Evolutionary conservation across 1,284 basidiomycete genomes (phyloP).

Genomic region (Ceratobasidium sp.): DNA sequence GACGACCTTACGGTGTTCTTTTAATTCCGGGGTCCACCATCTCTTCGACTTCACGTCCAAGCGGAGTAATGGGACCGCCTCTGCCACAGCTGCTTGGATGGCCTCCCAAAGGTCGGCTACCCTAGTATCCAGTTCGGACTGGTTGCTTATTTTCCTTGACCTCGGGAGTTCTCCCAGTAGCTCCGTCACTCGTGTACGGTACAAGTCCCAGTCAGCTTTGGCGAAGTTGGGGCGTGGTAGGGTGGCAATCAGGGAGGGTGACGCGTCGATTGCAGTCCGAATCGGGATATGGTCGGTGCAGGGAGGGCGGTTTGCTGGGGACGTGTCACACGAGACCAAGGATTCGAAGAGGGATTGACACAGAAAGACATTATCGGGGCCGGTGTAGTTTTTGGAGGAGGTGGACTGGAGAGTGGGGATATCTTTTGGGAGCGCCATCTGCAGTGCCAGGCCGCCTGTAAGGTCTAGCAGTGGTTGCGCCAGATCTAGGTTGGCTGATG

Average conservation of each 20-base stretch:
- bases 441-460: conserved; percentile 50
- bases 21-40: too few relatives aligned
- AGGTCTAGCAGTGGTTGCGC: conserved; percentile 53
- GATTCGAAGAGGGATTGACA: conserved; percentile 43
- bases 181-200: background rate
- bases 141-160: too few relatives aligned
- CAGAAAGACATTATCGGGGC: conserved; percentile 58
- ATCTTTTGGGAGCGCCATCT: conserved; percentile 54
- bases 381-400: conserved; percentile 54
- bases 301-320: conserved; percentile 46
- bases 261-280: background rate
- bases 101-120: too few relatives aligned
- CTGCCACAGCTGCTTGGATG: background rate
- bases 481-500: conserved; percentile 38
- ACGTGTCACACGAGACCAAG: conserved; percentile 51
- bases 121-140: too few relatives aligned
- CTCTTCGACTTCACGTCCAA: background rate
- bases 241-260: background rate
- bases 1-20: background rate
- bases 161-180: background rate
- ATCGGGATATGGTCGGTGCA: conserved; percentile 9
- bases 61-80: background rate
- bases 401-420: conserved; percentile 55
- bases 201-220: background rate
- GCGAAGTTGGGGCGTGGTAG: background rate